Percentiles rank a stretch among this genome's conserved stretches.
phyloP scores from a whole-genome alignment of 192 early-diverging fungal genomes.

The Coemansia sp. region DNA sequence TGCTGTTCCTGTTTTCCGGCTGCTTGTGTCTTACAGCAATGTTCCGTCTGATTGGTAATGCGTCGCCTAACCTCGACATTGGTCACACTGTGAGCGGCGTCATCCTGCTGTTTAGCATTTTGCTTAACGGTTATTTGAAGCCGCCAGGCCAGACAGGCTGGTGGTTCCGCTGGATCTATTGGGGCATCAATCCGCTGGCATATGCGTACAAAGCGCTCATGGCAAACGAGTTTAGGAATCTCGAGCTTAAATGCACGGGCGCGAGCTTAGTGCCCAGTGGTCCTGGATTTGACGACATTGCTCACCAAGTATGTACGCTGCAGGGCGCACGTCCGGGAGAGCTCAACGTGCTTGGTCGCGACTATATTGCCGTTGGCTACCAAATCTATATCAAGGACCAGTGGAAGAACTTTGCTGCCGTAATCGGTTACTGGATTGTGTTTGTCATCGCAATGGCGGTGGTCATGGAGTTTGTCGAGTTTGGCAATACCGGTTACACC shows the following conservation, averaged over 20 bases:
- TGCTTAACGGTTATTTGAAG: slow-evolving; percentile 62
- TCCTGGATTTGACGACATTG: slow-evolving; percentile 47
- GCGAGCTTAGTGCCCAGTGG: slow-evolving; percentile 55
- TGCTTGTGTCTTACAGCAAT: slow-evolving; percentile 55
- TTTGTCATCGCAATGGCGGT: slow-evolving; percentile 37
- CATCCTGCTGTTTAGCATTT: slow-evolving; percentile 57
- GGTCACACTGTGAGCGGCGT: slow-evolving; percentile 62
- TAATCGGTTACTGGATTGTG: slow-evolving; percentile 47
- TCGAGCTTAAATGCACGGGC: slow-evolving; percentile 29
- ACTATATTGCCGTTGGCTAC: slow-evolving; percentile 59
- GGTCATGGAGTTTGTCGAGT: slow-evolving; percentile 66
- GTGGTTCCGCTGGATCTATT: slow-evolving; percentile 64
- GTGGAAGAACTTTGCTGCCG: slow-evolving; percentile 63
- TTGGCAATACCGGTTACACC: slow-evolving; percentile 57
- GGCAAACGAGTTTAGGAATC: slow-evolving; percentile 57
- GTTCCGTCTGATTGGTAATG: slow-evolving; percentile 60
- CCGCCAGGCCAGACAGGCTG: slow-evolving; percentile 57
- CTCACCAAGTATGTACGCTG: slow-evolving; percentile 65
- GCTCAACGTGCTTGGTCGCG: slow-evolving; percentile 58
- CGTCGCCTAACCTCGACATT: slow-evolving; percentile 58
- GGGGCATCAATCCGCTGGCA: slow-evolving; percentile 66
- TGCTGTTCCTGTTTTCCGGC: slow-evolving; percentile 55
- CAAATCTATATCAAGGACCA: slow-evolving; percentile 60
- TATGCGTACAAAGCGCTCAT: slow-evolving; percentile 68
- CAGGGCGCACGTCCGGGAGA: slow-evolving; percentile 59